These are phyloP conservation scores for Stephania yunnanensis DNA, from an alignment of 164 flowering plant species.

Conservation along the genomic window DNA sequence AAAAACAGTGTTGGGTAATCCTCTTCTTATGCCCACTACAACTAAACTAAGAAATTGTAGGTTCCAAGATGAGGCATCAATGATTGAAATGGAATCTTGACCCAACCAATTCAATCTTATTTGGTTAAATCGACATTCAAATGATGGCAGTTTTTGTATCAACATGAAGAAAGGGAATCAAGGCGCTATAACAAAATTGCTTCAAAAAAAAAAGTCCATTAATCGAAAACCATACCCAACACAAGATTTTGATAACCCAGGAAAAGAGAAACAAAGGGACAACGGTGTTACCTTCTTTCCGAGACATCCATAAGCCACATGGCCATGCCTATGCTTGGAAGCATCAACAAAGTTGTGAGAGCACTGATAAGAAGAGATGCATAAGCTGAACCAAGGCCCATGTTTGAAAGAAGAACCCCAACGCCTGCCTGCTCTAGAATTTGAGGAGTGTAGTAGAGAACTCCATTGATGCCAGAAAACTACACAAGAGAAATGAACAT, in stretches of 20 bases:
- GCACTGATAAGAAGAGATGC: conserved; percentile 80
- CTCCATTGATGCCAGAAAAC: conserved; percentile 95
- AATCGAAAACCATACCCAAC: not conserved
- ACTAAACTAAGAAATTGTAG: too few species aligned
- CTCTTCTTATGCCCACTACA: too few species aligned
- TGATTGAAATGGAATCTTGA: too few species aligned
- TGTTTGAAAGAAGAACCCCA: conserved; percentile 60
- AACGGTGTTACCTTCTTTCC: conserved; percentile 66
- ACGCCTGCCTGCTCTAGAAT: conserved; percentile 91
- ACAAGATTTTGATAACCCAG: not conserved
- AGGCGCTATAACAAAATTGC: not conserved
- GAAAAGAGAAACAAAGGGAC: too few species aligned
- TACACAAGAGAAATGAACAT: conserved; percentile 25
- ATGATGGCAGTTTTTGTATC: too few species aligned
- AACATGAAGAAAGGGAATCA: too few species aligned
- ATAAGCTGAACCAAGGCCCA: conserved; percentile 64
- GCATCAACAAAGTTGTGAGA: conserved; percentile 81
- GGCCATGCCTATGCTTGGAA: conserved; percentile 80
- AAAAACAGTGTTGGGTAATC: too few species aligned
- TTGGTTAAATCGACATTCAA: too few species aligned
- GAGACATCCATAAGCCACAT: conserved; percentile 91
- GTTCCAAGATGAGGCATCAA: too few species aligned
- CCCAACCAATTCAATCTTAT: too few species aligned
- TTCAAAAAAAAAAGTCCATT: not conserved
- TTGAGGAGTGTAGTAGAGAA: conserved; percentile 88